phyloP scores from a whole-genome alignment of 176 grass and related monocot species.

The Rhynchospora pubera region DNA sequence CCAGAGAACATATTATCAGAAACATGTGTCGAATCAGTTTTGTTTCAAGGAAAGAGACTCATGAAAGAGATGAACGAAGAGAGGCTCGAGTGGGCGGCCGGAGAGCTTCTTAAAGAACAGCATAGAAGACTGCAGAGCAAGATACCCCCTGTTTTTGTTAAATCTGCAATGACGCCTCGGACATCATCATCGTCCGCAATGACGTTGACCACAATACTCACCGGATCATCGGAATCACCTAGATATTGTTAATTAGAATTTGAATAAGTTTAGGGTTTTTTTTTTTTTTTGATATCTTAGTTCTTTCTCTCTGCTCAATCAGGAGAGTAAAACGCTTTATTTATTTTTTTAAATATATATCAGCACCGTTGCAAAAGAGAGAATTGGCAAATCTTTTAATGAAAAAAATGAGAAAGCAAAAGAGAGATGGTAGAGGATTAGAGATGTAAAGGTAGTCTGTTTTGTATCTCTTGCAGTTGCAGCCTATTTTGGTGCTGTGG shows the following conservation, averaged over 20 bases:
- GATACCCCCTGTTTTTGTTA: conserved; percentile 46
- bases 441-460: too few species aligned
- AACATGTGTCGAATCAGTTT: conserved; percentile 49
- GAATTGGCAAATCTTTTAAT: neutral
- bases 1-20: conserved; percentile 47
- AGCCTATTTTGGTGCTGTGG: too few species aligned
- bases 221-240: conserved; percentile 45
- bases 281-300: neutral
- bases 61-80: conserved; percentile 67
- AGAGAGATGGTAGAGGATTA: neutral
- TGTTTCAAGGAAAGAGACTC: conserved; percentile 57
- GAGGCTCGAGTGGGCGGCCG: conserved; percentile 45
- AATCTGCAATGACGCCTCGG: conserved; percentile 39
- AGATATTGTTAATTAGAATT: conserved; percentile 31
- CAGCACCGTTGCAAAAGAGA: too few species aligned
- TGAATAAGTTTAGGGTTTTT: neutral
- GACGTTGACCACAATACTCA: conserved; percentile 63
- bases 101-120: conserved; percentile 55
- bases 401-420: neutral
- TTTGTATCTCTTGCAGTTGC: too few species aligned
- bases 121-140: conserved; percentile 42
- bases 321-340: neutral
- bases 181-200: conserved; percentile 47
- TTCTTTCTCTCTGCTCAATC: neutral
- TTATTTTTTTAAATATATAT: too few species aligned